Evolutionary conservation across 1,284 basidiomycete genomes (phyloP), one percentile per base, ranked within the genome.

Genomic region (Exobasidium rhododendri): DNA sequence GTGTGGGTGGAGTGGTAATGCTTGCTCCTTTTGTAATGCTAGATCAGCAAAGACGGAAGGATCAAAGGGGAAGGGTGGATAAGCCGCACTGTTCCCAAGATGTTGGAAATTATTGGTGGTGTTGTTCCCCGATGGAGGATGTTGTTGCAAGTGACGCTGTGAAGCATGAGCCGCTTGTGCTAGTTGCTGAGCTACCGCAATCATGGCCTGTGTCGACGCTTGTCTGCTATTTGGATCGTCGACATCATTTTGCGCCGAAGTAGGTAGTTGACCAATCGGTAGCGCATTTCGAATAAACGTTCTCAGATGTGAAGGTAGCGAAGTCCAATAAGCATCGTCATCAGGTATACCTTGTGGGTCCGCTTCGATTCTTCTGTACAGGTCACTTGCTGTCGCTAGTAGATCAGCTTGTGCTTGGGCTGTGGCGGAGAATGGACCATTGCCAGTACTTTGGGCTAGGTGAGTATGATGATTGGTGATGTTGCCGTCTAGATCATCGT

Each of bases 241-340:
- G 40, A 64, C 66, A 52, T 65, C 66, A n/a, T 65, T 70, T 45
- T 67, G 62, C 4, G 66, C 66, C 2, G 69, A 58, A 20, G 74
- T 59, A 47, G 73, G 73, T 46, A 78, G 70, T 45, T 77, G 76
- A 30, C 75, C 76, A 24, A 79, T 67, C 0, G 85, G 85, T 2
- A 86, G 81, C 14, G 85, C 85, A 60, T 84, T 84, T 58, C 83
- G 80, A 51, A 86, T 85, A 69, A 85, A 85, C 47, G 84, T 83
- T 50, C 84, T 79, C 20, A 85, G 78, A 73, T 85, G 84, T 10
- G 83, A 80, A 0, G 85, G 84, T 2, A 86, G 75, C 13, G 83
- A 83, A 3, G 83, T 83, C 85, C 85, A 86, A 75, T 86, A 86
- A 4, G 83, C 82, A 65, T 85, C 85, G 64, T 85, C 85, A 59